Base-by-base conservation (phyloP, 192 early-diverging fungal species). In the Helicostylum pulchrum region DNA sequence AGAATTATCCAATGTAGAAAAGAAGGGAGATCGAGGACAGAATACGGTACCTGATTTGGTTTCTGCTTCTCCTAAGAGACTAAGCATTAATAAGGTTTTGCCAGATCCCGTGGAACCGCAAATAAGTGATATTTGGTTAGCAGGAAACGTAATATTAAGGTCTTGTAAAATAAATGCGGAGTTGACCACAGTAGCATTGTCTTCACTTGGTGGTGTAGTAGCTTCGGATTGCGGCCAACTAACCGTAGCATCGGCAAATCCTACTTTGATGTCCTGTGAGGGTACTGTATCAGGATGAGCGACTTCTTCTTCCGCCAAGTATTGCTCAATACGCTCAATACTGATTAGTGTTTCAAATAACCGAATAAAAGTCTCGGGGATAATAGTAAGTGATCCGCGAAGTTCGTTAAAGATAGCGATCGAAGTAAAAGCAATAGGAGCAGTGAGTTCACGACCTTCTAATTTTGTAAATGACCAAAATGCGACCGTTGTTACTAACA, bases 351-450 rank as follows among this genome's bases (percentile, higher is more conserved):
- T 87, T 56, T 94, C 89, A 4, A 94, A 74, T 10, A 80, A 53
- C 3, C 83, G 71, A 7, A 85, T 78, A 32, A 99, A 80, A 26
- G 93, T 82, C 39, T 72, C 80, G 1, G 96, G 95, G 58, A 97
- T 84, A 52, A 89, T 78, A 52, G 80, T 65, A 30, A 97, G 79
- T 48, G 95, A 92, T 74, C 91, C 91, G 64, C 89, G 88, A 30
- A 98, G 72, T 54, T 93, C 76, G 65, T 95, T 94, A 76, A 97
- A 96, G 2, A 99, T 72, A 4, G 90, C 72, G 32, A 99, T 74
- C 1, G 92, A 85, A 0, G 93, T 90, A 75, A 98, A 98, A 0
- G 91, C 88, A 46, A 90, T 67, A 20, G 78, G 78, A 6, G 89
- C 73, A 0, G 86, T 88, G 30, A 96, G 74, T 30, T 79, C 73